These are phyloP conservation scores for Periconia digitata DNA, from an alignment of 2,329 filamentous ascomycete genomes.

Conservation along the genomic window DNA sequence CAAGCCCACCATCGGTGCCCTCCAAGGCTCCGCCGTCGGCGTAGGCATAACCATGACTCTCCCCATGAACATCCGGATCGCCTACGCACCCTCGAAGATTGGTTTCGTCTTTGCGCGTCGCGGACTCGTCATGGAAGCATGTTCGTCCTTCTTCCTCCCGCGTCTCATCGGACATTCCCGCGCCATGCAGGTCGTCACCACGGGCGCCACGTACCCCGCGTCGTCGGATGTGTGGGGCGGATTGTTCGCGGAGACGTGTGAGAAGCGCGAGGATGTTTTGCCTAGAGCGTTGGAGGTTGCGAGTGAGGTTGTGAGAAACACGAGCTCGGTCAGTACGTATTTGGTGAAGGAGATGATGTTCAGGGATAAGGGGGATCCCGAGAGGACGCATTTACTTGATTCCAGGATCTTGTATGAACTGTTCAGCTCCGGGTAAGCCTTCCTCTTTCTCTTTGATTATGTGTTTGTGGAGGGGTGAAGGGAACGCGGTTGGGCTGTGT, in stretches of 20 bases:
- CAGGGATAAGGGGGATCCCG: conserved; percentile 59
- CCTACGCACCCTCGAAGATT: conserved; percentile 62
- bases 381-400: conserved; percentile 72
- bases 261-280: conserved; percentile 61
- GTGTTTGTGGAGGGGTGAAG: background rate
- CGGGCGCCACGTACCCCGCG: conserved; percentile 61
- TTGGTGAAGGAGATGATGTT: conserved; percentile 75
- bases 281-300: conserved; percentile 67
- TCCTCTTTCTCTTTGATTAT: background rate
- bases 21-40: conserved; percentile 60
- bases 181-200: conserved; percentile 68
- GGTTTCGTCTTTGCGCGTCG: conserved; percentile 74
- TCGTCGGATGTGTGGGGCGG: conserved; percentile 57
- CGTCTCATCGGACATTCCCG: conserved; percentile 66
- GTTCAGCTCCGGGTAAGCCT: conserved; percentile 52
- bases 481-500: background rate
- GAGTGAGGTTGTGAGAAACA: conserved; percentile 66
- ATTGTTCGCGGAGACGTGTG: conserved; percentile 68
- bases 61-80: conserved; percentile 58
- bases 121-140: conserved; percentile 72
- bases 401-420: conserved; percentile 64
- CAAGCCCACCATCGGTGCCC: conserved; percentile 58
- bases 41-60: conserved; percentile 63
- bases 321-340: conserved; percentile 63
- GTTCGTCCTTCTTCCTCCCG: conserved; percentile 71